A percentile compares a stretch with the other conserved stretches of the same genome.
These are phyloP conservation scores for Karstenula rhodostoma DNA, from an alignment of 2,329 filamentous ascomycete species.

Conservation along the genomic window DNA sequence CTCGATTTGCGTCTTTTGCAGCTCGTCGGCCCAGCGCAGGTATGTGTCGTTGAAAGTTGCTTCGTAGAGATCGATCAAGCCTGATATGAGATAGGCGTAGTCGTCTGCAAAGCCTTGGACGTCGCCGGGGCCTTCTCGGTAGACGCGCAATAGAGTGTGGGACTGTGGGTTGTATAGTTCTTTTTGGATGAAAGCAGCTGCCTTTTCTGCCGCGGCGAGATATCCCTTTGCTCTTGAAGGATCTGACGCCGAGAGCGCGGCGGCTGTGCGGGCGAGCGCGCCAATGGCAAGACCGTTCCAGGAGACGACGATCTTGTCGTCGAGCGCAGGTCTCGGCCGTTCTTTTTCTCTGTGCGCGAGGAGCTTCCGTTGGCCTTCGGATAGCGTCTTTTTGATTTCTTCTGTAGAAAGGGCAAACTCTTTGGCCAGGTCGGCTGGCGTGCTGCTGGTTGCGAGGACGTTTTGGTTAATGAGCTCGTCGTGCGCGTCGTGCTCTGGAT, in stretches of 20 bases:
- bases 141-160: constrained; percentile 76
- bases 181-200: constrained; percentile 74
- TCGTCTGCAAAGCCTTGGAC: constrained; percentile 87
- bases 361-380: constrained; percentile 72
- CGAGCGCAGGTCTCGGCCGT: constrained; percentile 77
- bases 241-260: constrained; percentile 69
- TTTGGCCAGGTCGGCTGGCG: constrained; percentile 72
- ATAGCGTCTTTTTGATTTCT: constrained; percentile 73
- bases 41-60: constrained; percentile 78
- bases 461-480: constrained; percentile 97
- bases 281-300: constrained; percentile 92
- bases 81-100: constrained; percentile 87
- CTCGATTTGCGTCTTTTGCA: constrained; percentile 79
- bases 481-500: constrained; percentile 81
- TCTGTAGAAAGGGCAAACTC: constrained; percentile 77
- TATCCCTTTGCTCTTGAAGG: constrained; percentile 67
- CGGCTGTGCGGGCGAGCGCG: constrained; percentile 78
- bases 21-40: constrained; percentile 79
- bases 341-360: constrained; percentile 75
- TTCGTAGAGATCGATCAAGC: constrained; percentile 84
- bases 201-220: constrained; percentile 70
- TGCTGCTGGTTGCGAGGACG: constrained; percentile 76
- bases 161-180: constrained; percentile 74
- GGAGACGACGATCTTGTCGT: constrained; percentile 86
- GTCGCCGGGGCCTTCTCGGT: constrained; percentile 70